Evolutionary conservation across 306 rosid genomes (phyloP).

Genomic region (Luffa acutangula): DNA sequence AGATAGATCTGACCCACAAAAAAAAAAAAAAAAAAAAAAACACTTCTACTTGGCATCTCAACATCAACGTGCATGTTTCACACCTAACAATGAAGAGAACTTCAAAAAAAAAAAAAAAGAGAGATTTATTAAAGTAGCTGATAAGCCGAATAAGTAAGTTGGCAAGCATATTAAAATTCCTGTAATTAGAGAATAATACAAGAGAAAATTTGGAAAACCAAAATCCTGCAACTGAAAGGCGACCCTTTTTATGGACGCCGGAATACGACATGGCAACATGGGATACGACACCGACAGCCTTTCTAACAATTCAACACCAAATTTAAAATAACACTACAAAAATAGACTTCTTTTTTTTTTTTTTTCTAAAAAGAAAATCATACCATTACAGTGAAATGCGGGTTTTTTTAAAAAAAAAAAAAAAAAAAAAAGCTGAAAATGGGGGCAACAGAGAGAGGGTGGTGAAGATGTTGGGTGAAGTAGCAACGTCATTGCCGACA

Average conservation of each 20-base stretch:
- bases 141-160: too few species aligned
- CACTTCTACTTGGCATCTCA: neutral
- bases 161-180: too few species aligned
- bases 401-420: neutral
- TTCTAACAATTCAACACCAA: neutral
- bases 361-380: too few species aligned
- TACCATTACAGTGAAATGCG: too few species aligned
- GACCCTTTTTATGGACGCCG: neutral
- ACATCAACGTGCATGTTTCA: neutral
- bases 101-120: too few species aligned
- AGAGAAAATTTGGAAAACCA: neutral
- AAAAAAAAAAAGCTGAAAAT: neutral
- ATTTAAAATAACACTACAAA: neutral
- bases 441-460: neutral
- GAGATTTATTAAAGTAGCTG: too few species aligned
- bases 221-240: neutral
- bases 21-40: too few species aligned
- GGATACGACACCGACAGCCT: slow-evolving; percentile 1
- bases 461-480: neutral
- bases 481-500: slow-evolving; percentile 1
- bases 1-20: neutral
- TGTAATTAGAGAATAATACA: neutral
- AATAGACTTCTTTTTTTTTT: neutral
- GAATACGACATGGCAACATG: neutral
- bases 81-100: neutral